Evolutionary conservation across 352 stramenopile species (phyloP).

Genomic region (Phytophthora sp.): DNA sequence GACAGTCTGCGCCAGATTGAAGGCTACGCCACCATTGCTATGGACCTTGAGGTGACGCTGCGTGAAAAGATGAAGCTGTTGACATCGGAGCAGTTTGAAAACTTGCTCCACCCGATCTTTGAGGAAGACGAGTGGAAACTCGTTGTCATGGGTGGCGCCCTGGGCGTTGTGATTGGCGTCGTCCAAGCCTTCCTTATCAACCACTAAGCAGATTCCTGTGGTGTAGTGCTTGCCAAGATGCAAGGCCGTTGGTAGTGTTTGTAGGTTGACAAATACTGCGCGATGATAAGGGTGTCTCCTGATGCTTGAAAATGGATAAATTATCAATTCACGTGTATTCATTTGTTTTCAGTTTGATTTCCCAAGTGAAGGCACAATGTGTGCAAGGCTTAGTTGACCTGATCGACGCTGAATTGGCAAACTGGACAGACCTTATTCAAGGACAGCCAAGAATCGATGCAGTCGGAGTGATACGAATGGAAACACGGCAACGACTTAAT

Average conservation of each 20-base stretch:
- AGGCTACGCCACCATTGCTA: constrained; percentile 91
- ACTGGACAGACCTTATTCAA: constrained; percentile 93
- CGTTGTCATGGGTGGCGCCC: constrained; percentile 95
- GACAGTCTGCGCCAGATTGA: constrained; percentile 92
- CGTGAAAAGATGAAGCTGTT: constrained; percentile 92
- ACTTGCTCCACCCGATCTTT: constrained; percentile 97
- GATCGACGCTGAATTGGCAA: constrained; percentile 87
- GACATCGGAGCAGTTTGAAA: constrained; percentile 93
- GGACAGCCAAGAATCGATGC: constrained; percentile 93
- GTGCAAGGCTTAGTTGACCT: constrained; percentile 27
- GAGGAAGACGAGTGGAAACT: constrained; percentile 99
- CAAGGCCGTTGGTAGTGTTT: not conserved
- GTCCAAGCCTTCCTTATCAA: constrained; percentile 93
- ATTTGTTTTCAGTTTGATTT: constrained; percentile 26
- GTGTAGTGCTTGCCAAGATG: not conserved
- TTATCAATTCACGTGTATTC: constrained; percentile 59
- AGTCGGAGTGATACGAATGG: constrained; percentile 94
- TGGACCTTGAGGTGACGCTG: constrained; percentile 93
- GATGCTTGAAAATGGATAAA: constrained; percentile 46
- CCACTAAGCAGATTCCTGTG: constrained; percentile 42
- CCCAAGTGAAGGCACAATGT: not conserved
- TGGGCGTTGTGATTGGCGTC: constrained; percentile 92
- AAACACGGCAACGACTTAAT: constrained; percentile 95
- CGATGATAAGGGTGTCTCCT: constrained; percentile 2
- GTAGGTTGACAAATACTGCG: constrained; percentile 1